Base-by-base conservation (phyloP, 176 grass and related monocot species). In the Avena sativa region DNA sequence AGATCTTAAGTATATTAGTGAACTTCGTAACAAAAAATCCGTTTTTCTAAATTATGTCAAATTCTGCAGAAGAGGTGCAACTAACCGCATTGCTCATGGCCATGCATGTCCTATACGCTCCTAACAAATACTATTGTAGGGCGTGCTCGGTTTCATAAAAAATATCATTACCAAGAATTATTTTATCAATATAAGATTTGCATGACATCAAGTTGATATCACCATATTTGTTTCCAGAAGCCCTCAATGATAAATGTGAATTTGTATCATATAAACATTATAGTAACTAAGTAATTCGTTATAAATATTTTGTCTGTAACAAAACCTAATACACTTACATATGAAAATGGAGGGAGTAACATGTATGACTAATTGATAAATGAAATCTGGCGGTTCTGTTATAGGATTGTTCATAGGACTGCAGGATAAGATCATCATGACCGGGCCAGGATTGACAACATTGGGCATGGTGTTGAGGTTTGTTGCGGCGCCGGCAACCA, bases 371-470 rank as follows among this genome's bases (percentile, higher is more conserved):
- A 6, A 65, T 21, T 30, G 59, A 30, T 65, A 6, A 32, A 65
- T 23, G 5, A 6, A 3, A 32, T 44, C 1, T 16, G 1, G 9
- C 32, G 60, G 40, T 57, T 57, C 16, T 8, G 44, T 44, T 71
- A 9, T 44, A 98, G 93, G 95, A 2, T 13, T 98, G 75, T 98
- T 95, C 80, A 98, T 94, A 93, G 96, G 89, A 63, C 49, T 91
- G 80, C 96, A 98, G 74, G 84, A 95, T 49, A 98, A 95, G 82
- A 61, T 90, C 53, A 89, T 95, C 43, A 62, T 82, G 26, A 94
- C 91, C 46, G 91, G 91, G 10, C 61, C 67, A 2, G 55, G 79
- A 11, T 67, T 78, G 38, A 94, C 90, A 0, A 2, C 87, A 21
- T 79, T 98, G 12, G 84, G 93, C n/a, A 94, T 98, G 96, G 67